phyloP scores from a whole-genome alignment of 495 filamentous ascomycete genomes.

The Xylaria longipes region DNA sequence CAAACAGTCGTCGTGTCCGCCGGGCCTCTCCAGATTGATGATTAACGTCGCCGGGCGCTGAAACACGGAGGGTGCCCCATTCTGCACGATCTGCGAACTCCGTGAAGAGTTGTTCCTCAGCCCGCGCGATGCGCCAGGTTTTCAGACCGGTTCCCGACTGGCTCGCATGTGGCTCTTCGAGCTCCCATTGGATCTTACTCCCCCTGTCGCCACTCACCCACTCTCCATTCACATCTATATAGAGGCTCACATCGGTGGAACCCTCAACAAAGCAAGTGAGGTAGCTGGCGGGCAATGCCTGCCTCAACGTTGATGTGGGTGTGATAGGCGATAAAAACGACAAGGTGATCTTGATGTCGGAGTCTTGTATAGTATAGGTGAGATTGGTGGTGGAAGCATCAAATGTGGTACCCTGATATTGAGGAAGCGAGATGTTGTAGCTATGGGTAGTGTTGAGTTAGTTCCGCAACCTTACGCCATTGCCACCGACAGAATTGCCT shows the following conservation, averaged over 20 bases:
- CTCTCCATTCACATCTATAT: conserved; percentile 86
- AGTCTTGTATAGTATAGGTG: conserved; percentile 72
- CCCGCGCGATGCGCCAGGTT: conserved; percentile 67
- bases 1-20: conserved; percentile 73
- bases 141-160: conserved; percentile 46
- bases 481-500: neutral
- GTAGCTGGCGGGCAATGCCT: conserved; percentile 90
- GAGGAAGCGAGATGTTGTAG: conserved; percentile 72
- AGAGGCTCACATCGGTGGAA: conserved; percentile 74
- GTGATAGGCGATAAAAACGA: conserved; percentile 95
- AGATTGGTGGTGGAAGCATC: conserved; percentile 94
- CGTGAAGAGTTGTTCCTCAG: conserved; percentile 70
- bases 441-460: conserved; percentile 21
- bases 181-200: conserved; percentile 72
- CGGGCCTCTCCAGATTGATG: conserved; percentile 76
- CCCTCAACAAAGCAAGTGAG: conserved; percentile 77
- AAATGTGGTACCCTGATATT: conserved; percentile 79
- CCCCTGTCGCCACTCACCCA: conserved; percentile 82
- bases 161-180: conserved; percentile 49
- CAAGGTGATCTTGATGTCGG: conserved; percentile 67
- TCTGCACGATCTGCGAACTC: conserved; percentile 80
- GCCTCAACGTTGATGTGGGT: conserved; percentile 86
- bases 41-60: conserved; percentile 68
- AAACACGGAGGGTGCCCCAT: conserved; percentile 85
- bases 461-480: neutral